Evolutionary conservation across 805 yeast genomes (phyloP).

Genomic region (Hemisphaericaspora nanyangensis): DNA sequence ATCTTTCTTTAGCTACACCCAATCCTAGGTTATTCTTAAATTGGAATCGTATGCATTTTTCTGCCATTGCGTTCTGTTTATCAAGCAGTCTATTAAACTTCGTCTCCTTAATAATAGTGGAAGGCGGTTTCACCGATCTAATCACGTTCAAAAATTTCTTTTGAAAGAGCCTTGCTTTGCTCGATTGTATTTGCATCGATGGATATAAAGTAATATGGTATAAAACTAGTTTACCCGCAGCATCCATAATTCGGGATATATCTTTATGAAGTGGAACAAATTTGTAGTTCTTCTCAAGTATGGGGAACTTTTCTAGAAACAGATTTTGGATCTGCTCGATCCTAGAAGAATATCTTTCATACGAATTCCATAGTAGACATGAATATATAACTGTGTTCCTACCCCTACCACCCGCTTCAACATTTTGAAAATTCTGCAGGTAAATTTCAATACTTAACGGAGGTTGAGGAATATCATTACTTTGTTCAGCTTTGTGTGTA

Average conservation of each 20-base stretch:
- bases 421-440: conserved; percentile 3
- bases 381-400: neutral
- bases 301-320: neutral
- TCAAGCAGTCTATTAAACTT: too few relatives aligned
- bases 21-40: neutral
- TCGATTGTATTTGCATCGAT: too few relatives aligned
- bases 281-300: conserved; percentile 1
- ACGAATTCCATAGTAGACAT: conserved; percentile 7
- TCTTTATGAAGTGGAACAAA: conserved; percentile 1
- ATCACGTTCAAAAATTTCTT: too few relatives aligned
- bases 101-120: too few relatives aligned
- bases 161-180: too few relatives aligned
- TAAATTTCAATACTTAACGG: conserved; percentile 4
- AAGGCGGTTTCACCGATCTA: too few relatives aligned
- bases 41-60: neutral
- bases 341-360: neutral
- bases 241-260: too few relatives aligned
- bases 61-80: neutral
- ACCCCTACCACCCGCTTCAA: neutral
- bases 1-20: neutral
- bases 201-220: neutral
- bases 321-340: conserved; percentile 1
- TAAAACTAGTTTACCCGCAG: neutral
- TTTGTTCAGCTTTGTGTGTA: too few relatives aligned
- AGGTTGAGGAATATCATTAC: too few relatives aligned